Base-by-base conservation (phyloP, 2,329 filamentous ascomycete species). In the Aciculosporium take region DNA sequence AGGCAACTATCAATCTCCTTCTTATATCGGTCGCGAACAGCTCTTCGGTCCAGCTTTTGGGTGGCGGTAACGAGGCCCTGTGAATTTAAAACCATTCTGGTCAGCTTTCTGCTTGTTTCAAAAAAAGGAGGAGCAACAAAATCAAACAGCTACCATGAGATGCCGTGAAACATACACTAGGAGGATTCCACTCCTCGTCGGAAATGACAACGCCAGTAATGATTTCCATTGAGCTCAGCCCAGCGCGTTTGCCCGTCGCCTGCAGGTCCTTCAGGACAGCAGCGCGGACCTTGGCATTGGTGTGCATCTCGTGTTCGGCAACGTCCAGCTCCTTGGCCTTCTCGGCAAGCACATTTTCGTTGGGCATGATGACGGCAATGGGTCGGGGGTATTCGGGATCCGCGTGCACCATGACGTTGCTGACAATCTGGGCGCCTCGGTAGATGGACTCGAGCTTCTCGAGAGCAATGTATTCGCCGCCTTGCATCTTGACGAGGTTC, bases 401-500 rank as follows among this genome's bases (percentile, higher is more conserved):
- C 32, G 85, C 88, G 56, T 91, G 83, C 32, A 94, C 73, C 69
- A 91, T 91, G 57, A 95, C 78, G 64, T 94, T 94, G 45, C 75
- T 74, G 17, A 94, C 85, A 8, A 82, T 74, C n/a, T 76, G 72
- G 8, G 74, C 76, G 35, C 84, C 79, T 47, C 88, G 81, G 67
- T 95, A 96, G 41, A 94, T 72, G 3, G 88, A 83, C 66, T 96
- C 89, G 45, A 96, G 78, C 69, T 88, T 95, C 68, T 96, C 89
- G 4, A 98, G 74, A 18, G 89, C 91, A 59, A 96, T 93, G 63
- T 96, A 96, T 69, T 96, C 89, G 51, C 89, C 89, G 46, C 88
- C 87, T 49, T 85, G 75, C 48, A 91, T 88, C 78, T 96, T 96
- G 62, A 96, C 84, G 42, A 96, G 69, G 65, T 96, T 96, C 79